phyloP scores from a whole-genome alignment of 106 monocot genomes.

The Hemerocallis citrina region DNA sequence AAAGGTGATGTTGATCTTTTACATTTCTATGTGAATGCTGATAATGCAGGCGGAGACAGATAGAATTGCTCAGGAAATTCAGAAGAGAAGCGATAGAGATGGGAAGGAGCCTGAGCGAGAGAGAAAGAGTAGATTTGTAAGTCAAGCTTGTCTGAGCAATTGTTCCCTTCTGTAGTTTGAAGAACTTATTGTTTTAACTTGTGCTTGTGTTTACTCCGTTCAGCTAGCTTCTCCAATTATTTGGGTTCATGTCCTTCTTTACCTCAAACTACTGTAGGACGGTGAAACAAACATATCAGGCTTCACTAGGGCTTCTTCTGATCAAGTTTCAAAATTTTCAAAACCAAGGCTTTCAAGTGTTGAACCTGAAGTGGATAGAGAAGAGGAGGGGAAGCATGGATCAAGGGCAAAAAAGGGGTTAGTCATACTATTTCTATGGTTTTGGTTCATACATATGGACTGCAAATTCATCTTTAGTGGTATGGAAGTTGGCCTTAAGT shows the following conservation, averaged over 20 bases:
- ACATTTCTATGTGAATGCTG: too few species aligned
- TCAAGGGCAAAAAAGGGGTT: conserved; percentile 40
- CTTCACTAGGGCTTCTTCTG: conserved; percentile 10
- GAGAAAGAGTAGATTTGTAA: conserved; percentile 50
- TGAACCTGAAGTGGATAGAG: conserved; percentile 31
- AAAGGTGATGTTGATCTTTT: too few species aligned
- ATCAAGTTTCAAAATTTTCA: conserved; percentile 13
- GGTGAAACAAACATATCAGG: conserved; percentile 18
- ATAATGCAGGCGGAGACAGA: conserved; percentile 54
- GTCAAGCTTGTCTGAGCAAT: conserved; percentile 11
- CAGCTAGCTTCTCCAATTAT: conserved; percentile 90
- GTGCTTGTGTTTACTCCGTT: conserved; percentile 37
- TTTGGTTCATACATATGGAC: not conserved
- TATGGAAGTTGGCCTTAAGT: too few species aligned
- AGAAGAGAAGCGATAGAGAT: conserved; percentile 68
- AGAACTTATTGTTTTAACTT: conserved; percentile 25
- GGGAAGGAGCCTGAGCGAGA: conserved; percentile 37
- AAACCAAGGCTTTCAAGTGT: conserved; percentile 15
- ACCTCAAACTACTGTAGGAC: conserved; percentile 97
- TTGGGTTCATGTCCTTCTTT: conserved; percentile 93
- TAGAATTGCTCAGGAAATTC: conserved; percentile 70
- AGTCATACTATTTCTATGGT: not conserved
- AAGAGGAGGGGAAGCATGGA: conserved; percentile 22
- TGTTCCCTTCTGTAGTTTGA: conserved; percentile 7
- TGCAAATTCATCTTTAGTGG: not conserved